phyloP scores from a whole-genome alignment of 2,329 filamentous ascomycete genomes.

The Pyrenochaeta sp. region DNA sequence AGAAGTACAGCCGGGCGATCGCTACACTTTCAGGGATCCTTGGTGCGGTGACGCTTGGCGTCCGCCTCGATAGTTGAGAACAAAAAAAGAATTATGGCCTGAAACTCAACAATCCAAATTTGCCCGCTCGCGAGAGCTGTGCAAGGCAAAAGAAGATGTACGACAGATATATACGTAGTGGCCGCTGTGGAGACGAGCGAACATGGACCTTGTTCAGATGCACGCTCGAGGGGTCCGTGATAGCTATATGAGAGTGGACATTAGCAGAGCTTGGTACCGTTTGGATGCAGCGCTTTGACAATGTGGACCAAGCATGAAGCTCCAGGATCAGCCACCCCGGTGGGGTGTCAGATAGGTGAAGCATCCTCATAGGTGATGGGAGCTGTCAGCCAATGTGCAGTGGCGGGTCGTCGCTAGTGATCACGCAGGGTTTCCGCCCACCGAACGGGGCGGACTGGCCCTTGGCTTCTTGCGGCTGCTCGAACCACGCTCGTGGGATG shows the following conservation, averaged over 20 bases:
- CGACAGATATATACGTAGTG: conserved; percentile 7
- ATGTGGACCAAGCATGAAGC: conserved; percentile 20
- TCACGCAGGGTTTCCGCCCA: conserved; percentile 28
- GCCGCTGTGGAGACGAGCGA: neutral
- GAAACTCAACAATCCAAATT: neutral
- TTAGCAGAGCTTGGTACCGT: conserved; percentile 12
- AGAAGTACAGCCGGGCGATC: conserved; percentile 28
- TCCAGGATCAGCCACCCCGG: conserved; percentile 31
- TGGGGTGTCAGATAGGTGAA: conserved; percentile 43
- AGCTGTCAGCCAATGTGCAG: conserved; percentile 36
- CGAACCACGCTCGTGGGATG: conserved; percentile 43
- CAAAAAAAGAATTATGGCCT: conserved; percentile 21
- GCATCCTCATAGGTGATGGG: conserved; percentile 10
- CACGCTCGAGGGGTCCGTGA: conserved; percentile 23
- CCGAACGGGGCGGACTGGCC: conserved; percentile 7
- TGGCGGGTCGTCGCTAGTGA: conserved; percentile 24
- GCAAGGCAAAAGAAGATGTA: conserved; percentile 4
- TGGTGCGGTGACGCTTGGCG: conserved; percentile 33
- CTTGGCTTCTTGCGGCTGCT: conserved; percentile 24
- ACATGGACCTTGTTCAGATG: conserved; percentile 5
- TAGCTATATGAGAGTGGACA: conserved; percentile 21
- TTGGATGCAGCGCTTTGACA: conserved; percentile 20
- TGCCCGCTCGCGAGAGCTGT: neutral
- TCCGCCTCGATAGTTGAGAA: conserved; percentile 18
- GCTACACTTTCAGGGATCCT: conserved; percentile 33